These are phyloP conservation scores for Podospora sp. DNA, from an alignment of 495 filamentous ascomycete species.

Conservation along the genomic window DNA sequence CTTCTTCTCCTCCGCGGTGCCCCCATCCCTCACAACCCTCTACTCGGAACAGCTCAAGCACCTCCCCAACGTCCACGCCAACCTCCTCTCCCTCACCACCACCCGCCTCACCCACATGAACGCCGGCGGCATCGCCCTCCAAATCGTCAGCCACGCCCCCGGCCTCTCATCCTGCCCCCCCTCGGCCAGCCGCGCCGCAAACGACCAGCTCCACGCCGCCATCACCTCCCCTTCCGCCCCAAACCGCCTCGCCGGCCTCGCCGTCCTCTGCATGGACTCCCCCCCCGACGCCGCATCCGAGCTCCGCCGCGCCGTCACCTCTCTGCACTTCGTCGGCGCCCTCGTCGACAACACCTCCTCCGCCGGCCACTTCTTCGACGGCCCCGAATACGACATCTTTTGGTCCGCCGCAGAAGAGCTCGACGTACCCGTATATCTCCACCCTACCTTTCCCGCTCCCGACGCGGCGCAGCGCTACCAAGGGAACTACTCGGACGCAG, in stretches of 20 bases:
- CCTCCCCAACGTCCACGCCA: conserved; percentile 28
- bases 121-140: conserved; percentile 51
- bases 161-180: conserved; percentile 36
- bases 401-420: conserved; percentile 54
- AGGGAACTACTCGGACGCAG: conserved; percentile 49
- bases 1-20: conserved; percentile 49
- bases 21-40: conserved; percentile 20
- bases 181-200: conserved; percentile 44
- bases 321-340: conserved; percentile 58
- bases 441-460: conserved; percentile 51
- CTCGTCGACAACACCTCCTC: conserved; percentile 56
- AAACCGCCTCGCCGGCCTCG: conserved; percentile 56
- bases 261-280: conserved; percentile 53
- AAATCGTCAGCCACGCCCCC: conserved; percentile 59
- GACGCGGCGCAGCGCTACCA: conserved; percentile 37
- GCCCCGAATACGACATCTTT: conserved; percentile 45
- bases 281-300: conserved; percentile 51
- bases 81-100: conserved; percentile 43
- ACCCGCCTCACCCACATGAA: conserved; percentile 57
- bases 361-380: conserved; percentile 53
- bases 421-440: conserved; percentile 61
- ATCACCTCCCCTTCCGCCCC: conserved; percentile 28
- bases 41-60: conserved; percentile 39
- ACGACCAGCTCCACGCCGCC: conserved; percentile 56
- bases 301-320: conserved; percentile 48